Evolutionary conservation across 371 early-diverging fungal genomes (phyloP).

Genomic region (Lichtheimia ramosa): DNA sequence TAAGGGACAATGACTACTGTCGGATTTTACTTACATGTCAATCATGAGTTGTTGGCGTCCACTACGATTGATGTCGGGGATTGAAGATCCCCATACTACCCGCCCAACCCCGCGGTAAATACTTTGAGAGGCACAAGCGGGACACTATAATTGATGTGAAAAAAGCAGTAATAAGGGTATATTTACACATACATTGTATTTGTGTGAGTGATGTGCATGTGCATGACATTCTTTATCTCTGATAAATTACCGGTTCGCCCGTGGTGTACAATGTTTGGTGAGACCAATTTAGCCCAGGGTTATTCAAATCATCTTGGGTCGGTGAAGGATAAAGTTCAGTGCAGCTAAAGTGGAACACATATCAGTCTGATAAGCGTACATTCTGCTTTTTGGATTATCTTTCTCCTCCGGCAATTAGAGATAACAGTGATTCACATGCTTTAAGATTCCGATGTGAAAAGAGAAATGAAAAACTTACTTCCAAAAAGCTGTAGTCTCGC

Average conservation of each 20-base stretch:
- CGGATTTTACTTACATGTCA: constrained; percentile 22
- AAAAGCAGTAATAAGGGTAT: not conserved
- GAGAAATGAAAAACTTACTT: constrained; percentile 26
- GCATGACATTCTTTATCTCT: not conserved
- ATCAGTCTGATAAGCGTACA: constrained; percentile 14
- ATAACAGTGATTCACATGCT: constrained; percentile 2
- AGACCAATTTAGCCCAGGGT: constrained; percentile 36
- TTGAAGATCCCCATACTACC: constrained; percentile 40
- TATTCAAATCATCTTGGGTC: constrained; percentile 25
- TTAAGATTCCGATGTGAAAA: not conserved
- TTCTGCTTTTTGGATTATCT: too few relatives aligned
- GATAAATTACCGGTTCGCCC: constrained; percentile 32
- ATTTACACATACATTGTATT: not conserved
- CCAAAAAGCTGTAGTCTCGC: constrained; percentile 40
- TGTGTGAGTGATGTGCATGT: constrained; percentile 7
- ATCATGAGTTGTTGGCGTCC: constrained; percentile 32
- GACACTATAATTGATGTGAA: constrained; percentile 18
- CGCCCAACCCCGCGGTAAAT: constrained; percentile 36
- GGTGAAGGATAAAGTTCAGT: constrained; percentile 39
- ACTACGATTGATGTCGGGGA: constrained; percentile 36
- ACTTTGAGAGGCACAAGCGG: constrained; percentile 39
- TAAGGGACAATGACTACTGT: too few relatives aligned
- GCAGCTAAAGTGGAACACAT: constrained; percentile 20
- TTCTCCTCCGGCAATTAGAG: not conserved
- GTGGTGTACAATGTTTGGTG: constrained; percentile 39